Evolutionary conservation across 169 alveolate genomes (phyloP), one percentile per base, ranked within the genome.

Genomic region (Plasmodium yoelii): DNA sequence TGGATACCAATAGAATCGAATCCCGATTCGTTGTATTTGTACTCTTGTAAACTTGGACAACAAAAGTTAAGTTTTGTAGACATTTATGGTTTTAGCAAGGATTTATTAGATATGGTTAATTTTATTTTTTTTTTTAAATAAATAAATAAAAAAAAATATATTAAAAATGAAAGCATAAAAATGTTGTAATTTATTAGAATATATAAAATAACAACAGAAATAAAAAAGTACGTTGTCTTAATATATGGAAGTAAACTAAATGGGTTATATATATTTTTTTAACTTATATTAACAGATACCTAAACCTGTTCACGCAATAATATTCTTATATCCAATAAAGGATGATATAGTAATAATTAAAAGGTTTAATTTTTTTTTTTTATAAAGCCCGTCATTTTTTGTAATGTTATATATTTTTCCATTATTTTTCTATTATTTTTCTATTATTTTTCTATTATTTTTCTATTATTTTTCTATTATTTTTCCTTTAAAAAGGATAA

Each of bases 1-100:
- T 77, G 89, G 89, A 34, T 65, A 46, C 89, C 89, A 19, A 47
- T 77, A 51, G 89, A 77, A 24, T 77, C 89, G 28, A 65, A 77
- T 56, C 89, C 89, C 13, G 89, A 77, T 67, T 63, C 89, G 10
- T 53, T 77, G 49, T 64, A 63, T 47, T 56, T 65, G n/a, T 77
- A 64, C 46, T 77, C 77, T 7, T 65, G 89, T 56, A 77, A 77
- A 34, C 77, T 77, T 64, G 89, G 89, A n/a, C 89, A 77, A 19
- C 15, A 64, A 22, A 77, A 77, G 56, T 65, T 77, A 19, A 49
- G 34, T 19, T 77, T 77, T 77, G 55, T 63, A 15, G 89, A 77
- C 56, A 65, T 77, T 42, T 77, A 64, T 61, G 89, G 89, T 19
- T 77, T 77, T 64, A 19, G 51, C 39, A 57, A 49, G 42, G 89